These are phyloP conservation scores for Roridomyces roridus DNA, from an alignment of 768 basidiomycete genomes.

Conservation along the genomic window DNA sequence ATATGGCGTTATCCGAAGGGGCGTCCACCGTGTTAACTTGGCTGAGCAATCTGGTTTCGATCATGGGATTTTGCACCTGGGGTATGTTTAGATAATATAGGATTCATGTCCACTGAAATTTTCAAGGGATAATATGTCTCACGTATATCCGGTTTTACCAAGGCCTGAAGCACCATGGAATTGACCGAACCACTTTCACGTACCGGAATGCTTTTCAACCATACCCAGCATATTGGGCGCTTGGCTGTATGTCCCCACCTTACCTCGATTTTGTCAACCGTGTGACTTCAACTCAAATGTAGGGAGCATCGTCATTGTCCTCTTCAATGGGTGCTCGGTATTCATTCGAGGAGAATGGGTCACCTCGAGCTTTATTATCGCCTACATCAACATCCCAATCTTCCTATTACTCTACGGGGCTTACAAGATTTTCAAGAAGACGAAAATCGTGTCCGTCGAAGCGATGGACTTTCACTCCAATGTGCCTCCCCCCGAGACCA, in stretches of 20 bases:
- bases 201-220: conserved; percentile 57
- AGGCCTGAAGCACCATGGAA: conserved; percentile 52
- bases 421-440: conserved; percentile 11
- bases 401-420: conserved; percentile 13
- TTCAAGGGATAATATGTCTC: conserved; percentile 12
- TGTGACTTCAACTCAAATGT: neutral
- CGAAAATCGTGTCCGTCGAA: neutral
- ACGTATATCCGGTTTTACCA: conserved; percentile 25
- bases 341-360: conserved; percentile 25
- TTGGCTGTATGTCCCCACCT: conserved; percentile 1
- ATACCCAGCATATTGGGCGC: conserved; percentile 54
- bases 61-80: conserved; percentile 59
- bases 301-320: conserved; percentile 24
- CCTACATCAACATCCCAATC: conserved; percentile 26
- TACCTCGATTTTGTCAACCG: no score
- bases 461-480: conserved; percentile 23
- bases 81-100: no score
- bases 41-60: conserved; percentile 56
- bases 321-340: conserved; percentile 27
- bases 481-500: conserved; percentile 11
- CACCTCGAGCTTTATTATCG: conserved; percentile 22
- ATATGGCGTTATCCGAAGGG: conserved; percentile 50
- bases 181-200: conserved; percentile 56
- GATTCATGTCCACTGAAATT: neutral
- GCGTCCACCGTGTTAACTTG: conserved; percentile 52